Conservation (phyloP, 768 basidiomycete genomes). For the Rubroboletus satanas region DNA sequence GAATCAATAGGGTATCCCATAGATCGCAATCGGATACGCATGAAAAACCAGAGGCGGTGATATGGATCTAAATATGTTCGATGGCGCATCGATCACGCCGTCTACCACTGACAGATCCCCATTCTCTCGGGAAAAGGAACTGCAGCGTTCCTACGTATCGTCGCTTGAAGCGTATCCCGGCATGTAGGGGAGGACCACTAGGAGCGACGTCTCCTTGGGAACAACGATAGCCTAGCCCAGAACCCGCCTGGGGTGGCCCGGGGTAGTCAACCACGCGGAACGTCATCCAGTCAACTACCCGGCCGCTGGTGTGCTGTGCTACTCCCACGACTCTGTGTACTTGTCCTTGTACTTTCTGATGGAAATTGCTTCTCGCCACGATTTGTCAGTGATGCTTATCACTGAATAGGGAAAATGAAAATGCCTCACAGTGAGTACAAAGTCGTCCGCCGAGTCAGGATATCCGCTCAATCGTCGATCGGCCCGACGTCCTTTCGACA, state of each 20-base stretch:
- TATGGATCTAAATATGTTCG: background rate
- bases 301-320: background rate
- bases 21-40: background rate
- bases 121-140: background rate
- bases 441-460: constrained; percentile 1
- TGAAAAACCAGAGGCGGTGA: background rate
- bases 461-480: background rate
- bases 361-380: background rate
- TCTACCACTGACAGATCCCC: background rate
- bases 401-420: background rate
- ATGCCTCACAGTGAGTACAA: constrained; percentile 14
- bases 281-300: background rate
- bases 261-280: background rate
- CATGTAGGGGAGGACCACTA: background rate
- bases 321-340: constrained; percentile 11
- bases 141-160: background rate
- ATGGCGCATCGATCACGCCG: background rate
- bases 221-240: constrained; percentile 18
- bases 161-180: background rate
- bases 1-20: background rate
- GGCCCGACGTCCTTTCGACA: constrained; percentile 6
- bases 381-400: constrained; percentile 1
- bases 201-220: background rate
- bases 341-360: constrained; percentile 10
- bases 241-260: background rate